Evolutionary conservation across 1,139 yeast genomes (phyloP), one percentile per base, ranked within the genome.

Genomic region (Saccharomyces uvarum): DNA sequence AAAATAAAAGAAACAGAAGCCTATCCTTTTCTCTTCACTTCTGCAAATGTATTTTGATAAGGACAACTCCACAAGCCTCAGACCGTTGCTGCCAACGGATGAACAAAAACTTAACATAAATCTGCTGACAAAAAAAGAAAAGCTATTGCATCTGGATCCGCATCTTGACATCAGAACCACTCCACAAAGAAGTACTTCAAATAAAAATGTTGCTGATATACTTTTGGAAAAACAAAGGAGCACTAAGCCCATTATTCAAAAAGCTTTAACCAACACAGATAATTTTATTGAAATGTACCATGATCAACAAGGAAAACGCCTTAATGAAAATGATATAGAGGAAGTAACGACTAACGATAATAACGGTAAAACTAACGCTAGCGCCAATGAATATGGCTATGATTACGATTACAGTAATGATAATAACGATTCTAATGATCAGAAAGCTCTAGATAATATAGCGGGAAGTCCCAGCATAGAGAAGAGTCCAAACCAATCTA

Each of bases 401-500:
- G 33, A 52, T 19, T 44, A 49, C 72, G 53, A 84, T 85, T 13
- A 84, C 85, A 3, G 84, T 85, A 11, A 84, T 85, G 4, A 86
- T 85, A 1, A 73, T 76, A 44, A 66, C 77, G 3, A 72, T 79
- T 70, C 77, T 13, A 86, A 86, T 7, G 51, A 38, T 7, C 50
- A 32, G 11, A 31, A 14, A 48, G 19, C 50, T 21, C 8, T 28
- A 29, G 32, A 48, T 29, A 19, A 48, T 16, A 31, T 29, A 14
- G 44, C 44, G 6, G 50, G n/a, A 11, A 38, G 44, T 38, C 26
- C 44, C 7, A 9, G 9, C n/a, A 38, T 38, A 4, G 44, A 19
- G 19, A 38, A 16, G 19, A 19, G 11, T 11, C n/a, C 9, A 9
- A 38, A 16, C 44, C 8, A 19, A 38, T 7, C 26, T 8, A 28